Evolutionary conservation across 495 filamentous ascomycete species (phyloP), one percentile per base, ranked within the genome.

Genomic region (Penicillium tannophilum): DNA sequence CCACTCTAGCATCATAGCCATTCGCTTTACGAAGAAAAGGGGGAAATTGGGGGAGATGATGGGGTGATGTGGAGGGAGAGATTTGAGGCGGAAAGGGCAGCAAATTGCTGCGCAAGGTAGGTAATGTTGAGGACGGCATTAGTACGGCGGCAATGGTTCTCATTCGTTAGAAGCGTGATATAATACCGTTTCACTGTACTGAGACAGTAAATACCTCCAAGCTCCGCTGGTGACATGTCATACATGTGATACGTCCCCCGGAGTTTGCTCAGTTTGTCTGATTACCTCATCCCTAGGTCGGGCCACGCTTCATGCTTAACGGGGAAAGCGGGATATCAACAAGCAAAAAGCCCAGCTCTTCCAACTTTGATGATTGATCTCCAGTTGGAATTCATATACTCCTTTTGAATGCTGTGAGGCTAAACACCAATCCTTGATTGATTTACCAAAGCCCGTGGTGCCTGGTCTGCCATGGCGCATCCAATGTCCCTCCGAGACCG

Each of bases 401-500:
- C 19, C 2, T 17, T 3, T 30, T 49, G 12, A 4, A 41, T 41
- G 16, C 16, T 41, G 14, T 41, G 23, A 19, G 10, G 16, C 26
- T 28, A 17, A 49, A 30, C 3, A 28, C 9, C 23, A 14, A 39
- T n/a, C 55, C 45, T 46, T 55, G 56, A 60, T 56, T 60, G 62
- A 66, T 33, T 49, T 12, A 39, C 31, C 43, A 43, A n/a, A 28
- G 35, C 33, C 44, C 31, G 60, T 53, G 58, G 63, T 62, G 55
- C 55, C 54, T 58, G 43, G 54, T 61, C 55, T 60, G 78, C 70
- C 72, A 95, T 95, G 89, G 88, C 86, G 60, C 82, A 83, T 59
- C 82, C 87, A 56, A 82, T 86, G 77, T 91, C 91, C 60, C 83
- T 98, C 68, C 87, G 94, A 73, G 94, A 97, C 81, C 91, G 92